Evolutionary conservation across 768 basidiomycete genomes (phyloP).

Genomic region (Tephrocybe rancida): DNA sequence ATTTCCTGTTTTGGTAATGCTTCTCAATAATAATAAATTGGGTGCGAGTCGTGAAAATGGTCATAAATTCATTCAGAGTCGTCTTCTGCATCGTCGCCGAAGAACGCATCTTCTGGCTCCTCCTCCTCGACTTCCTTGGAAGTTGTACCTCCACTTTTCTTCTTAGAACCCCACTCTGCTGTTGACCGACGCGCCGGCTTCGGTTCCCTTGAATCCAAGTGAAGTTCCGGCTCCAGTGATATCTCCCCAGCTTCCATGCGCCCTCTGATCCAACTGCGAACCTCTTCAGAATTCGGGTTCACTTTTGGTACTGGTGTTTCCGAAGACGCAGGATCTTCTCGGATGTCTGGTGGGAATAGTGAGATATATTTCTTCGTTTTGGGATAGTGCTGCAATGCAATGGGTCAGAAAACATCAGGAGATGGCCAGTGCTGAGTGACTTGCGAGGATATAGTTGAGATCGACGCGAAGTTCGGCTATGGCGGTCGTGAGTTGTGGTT

Average conservation of each 20-base stretch:
- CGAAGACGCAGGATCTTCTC: conserved; percentile 34
- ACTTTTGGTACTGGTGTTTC: conserved; percentile 36
- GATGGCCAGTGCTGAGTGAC: conserved; percentile 8
- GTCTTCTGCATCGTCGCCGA: conserved; percentile 38
- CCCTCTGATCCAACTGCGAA: conserved; percentile 59
- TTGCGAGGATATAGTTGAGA: conserved; percentile 86
- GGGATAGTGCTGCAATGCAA: conserved; percentile 67
- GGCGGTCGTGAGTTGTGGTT: conserved; percentile 45
- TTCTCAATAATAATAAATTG: neutral
- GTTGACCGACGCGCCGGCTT: conserved; percentile 1
- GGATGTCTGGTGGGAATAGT: conserved; percentile 75
- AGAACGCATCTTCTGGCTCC: conserved; percentile 36
- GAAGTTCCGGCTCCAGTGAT: conserved; percentile 59
- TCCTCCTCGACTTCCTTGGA: conserved; percentile 5
- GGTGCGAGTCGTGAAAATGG: neutral
- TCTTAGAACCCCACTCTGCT: conserved; percentile 9
- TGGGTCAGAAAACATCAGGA: neutral
- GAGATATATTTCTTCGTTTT: conserved; percentile 89
- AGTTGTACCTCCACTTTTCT: neutral
- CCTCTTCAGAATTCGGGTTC: conserved; percentile 53
- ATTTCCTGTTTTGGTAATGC: neutral
- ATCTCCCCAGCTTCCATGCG: conserved; percentile 66
- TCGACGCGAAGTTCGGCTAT: conserved; percentile 77
- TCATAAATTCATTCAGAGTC: conserved; percentile 1
- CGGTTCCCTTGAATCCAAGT: conserved; percentile 26